A percentile compares a stretch with the other conserved stretches of the same genome.
Evolutionary conservation across 495 filamentous ascomycete species (phyloP).

Genomic region (Rhypophila decipiens): DNA sequence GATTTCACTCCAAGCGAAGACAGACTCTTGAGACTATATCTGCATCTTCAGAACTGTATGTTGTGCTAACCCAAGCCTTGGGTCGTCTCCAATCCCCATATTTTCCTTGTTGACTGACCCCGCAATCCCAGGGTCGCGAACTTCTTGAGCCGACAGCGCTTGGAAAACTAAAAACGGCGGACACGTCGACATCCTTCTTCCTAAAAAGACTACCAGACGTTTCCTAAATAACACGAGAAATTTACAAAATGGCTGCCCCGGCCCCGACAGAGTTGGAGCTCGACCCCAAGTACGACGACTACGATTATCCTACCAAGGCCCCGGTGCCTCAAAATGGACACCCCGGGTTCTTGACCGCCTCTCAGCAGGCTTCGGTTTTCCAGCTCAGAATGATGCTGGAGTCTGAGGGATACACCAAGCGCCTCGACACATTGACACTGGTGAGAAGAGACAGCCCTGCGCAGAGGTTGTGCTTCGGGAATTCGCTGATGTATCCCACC

Average conservation of each 20-base stretch:
- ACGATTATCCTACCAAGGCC: slow-evolving; percentile 81
- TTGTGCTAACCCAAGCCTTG: too few species aligned
- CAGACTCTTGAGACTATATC: too few species aligned
- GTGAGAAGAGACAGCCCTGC: slow-evolving; percentile 31
- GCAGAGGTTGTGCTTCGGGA: neutral
- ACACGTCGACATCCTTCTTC: too few species aligned
- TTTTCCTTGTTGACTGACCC: too few species aligned
- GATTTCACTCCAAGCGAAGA: too few species aligned
- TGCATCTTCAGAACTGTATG: too few species aligned
- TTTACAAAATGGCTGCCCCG: slow-evolving; percentile 9
- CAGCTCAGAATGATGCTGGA: slow-evolving; percentile 82
- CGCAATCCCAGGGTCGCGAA: too few species aligned
- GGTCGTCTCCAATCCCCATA: too few species aligned
- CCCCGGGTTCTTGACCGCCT: slow-evolving; percentile 77
- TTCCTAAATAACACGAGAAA: neutral
- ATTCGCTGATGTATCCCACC: too few species aligned
- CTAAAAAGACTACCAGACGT: too few species aligned
- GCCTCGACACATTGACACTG: slow-evolving; percentile 86
- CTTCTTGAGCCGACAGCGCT: too few species aligned
- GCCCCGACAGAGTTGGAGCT: slow-evolving; percentile 54
- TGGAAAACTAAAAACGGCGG: too few species aligned
- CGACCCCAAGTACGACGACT: slow-evolving; percentile 91
- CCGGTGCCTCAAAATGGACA: slow-evolving; percentile 67
- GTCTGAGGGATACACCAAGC: slow-evolving; percentile 71
- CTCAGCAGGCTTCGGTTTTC: slow-evolving; percentile 84